A percentile compares a stretch with the other conserved stretches of the same genome.
Conservation (phyloP, 2,329 filamentous ascomycete genomes). For the Furcasterigmium sp. region DNA sequence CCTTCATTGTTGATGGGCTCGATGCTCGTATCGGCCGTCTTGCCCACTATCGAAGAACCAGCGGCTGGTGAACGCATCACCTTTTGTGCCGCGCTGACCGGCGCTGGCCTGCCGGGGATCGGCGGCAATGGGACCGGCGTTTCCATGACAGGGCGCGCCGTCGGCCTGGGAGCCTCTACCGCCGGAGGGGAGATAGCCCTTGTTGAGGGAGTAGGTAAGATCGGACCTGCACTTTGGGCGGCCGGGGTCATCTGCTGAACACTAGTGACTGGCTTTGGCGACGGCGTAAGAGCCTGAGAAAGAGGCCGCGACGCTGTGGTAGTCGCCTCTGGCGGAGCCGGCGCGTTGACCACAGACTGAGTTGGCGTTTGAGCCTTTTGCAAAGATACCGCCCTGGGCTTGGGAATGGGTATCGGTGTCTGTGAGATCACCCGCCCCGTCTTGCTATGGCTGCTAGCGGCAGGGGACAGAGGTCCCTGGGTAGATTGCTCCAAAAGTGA, state of each 20-base stretch:
- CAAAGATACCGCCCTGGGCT: background rate
- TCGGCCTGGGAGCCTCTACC: background rate
- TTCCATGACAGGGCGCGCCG: background rate
- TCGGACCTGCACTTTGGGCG: no score
- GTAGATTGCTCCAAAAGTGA: background rate
- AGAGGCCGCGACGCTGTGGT: no score
- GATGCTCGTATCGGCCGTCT: background rate
- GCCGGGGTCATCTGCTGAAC: no score
- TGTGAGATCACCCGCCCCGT: constrained; percentile 1
- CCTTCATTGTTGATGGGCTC: constrained; percentile 1
- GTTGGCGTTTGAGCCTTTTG: background rate
- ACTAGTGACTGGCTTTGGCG: no score
- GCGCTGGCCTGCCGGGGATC: background rate
- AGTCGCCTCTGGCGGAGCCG: no score
- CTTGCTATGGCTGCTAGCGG: background rate
- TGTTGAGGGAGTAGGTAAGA: no score
- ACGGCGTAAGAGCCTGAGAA: no score
- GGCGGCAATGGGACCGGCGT: constrained; percentile 1
- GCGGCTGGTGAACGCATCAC: background rate
- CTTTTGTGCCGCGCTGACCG: background rate
- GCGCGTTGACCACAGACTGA: background rate
- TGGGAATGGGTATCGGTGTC: constrained; percentile 3
- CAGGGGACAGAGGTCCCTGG: background rate
- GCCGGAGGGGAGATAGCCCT: no score
- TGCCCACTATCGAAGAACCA: background rate